Base-by-base conservation (phyloP, 2,329 filamentous ascomycete species). In the Trichoderma asperellum region DNA sequence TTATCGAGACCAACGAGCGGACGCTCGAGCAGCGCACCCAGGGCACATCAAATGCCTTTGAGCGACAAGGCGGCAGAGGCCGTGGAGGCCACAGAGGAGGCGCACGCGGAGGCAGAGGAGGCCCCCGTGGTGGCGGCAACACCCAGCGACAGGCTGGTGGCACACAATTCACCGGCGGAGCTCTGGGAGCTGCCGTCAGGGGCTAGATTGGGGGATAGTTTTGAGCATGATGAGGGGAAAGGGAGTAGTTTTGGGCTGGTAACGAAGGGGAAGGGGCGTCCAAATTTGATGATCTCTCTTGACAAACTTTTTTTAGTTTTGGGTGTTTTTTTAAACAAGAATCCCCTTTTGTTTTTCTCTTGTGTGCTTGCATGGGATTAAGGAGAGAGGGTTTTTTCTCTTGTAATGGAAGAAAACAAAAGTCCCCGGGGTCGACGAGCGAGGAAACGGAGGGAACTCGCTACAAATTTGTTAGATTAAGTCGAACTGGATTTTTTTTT, bases 1-100 rank as follows among this genome's bases (percentile, higher is more conserved):
- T 99, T 71, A 97, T 98, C 78, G 96, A 99, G 87, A 91, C 91
- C 75, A 99, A 99, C 84, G 96, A 99, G 86, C 91, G 96, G 81
- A 97, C 95, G 29, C 87, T 99, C 75, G 96, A 99, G 86, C 94
- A 97, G 81, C 90, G 96, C 79, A 98, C 96, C 75, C 94, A 97
- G 81, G 96, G 96, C 75, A 97, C 94, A 74, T 90, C 93, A 70
- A 97, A 97, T 77, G 95, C 94, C 34, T 98, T 98, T 82, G 94
- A 97, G 86, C 86, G 95, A 80, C 93, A 97, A 84, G 92, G 93
- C 73, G 92, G 92, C 69, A 88, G 91, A 73, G 90, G 91, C 71
- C 87, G 90, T 34, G 89, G 91, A 59, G 92, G 89, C 65, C 80
- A 79, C 77, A 88, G 82, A 24, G 87, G 91, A 71, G 90, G 91